phyloP scores from a whole-genome alignment of 257 asterid species.

The Rauvolfia tetraphylla region DNA sequence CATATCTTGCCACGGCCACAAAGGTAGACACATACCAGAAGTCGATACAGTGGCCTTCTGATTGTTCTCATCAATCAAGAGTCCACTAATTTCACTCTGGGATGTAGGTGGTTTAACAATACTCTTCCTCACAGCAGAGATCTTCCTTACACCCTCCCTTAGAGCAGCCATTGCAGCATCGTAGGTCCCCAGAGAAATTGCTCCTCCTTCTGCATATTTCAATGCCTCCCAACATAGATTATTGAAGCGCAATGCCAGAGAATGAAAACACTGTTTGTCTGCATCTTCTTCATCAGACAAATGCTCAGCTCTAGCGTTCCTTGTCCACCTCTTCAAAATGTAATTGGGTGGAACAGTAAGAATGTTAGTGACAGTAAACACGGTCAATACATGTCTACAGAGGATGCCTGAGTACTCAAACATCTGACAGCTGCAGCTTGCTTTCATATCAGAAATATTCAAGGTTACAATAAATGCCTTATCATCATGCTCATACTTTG shows the following conservation, averaged over 20 bases:
- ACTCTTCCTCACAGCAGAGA: conserved; percentile 43
- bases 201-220: conserved; percentile 65
- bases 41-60: conserved; percentile 35
- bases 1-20: conserved; percentile 67
- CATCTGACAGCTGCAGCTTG: conserved; percentile 82
- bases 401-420: conserved; percentile 75
- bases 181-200: conserved; percentile 57
- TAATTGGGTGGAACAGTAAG: conserved; percentile 64
- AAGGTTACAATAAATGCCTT: conserved; percentile 57
- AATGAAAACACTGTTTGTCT: conserved; percentile 29
- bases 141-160: conserved; percentile 58
- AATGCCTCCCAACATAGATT: conserved; percentile 57
- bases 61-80: conserved; percentile 38
- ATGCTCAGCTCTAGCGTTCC: conserved; percentile 45
- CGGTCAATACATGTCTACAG: conserved; percentile 71
- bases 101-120: conserved; percentile 38
- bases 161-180: conserved; percentile 51
- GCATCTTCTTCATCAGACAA: conserved; percentile 41
- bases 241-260: conserved; percentile 60
- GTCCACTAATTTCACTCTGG: conserved; percentile 38
- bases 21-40: conserved; percentile 41
- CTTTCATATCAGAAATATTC: conserved; percentile 53
- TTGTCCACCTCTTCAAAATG: conserved; percentile 72
- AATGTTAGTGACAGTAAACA: conserved; percentile 75
- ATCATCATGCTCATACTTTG: conserved; percentile 75